Evolutionary conservation across 768 basidiomycete genomes (phyloP).

Genomic region (Rhodosporidiobolus sp.): DNA sequence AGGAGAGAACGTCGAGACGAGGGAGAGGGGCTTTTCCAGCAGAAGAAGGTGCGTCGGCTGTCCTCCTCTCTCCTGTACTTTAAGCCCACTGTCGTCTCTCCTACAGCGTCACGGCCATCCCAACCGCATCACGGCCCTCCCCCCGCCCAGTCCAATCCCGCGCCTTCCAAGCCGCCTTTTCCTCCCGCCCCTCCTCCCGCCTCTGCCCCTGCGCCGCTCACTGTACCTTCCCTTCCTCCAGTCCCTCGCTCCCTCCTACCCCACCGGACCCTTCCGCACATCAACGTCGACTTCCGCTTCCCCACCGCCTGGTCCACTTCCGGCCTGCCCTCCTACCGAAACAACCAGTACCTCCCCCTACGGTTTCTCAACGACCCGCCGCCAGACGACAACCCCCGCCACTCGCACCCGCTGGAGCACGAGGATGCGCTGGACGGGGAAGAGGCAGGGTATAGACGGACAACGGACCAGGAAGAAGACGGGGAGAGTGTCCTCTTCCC

Average conservation of each 20-base stretch:
- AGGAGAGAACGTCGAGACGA: too few relatives aligned
- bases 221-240: background rate
- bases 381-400: background rate
- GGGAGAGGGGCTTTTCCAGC: too few relatives aligned
- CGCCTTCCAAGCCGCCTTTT: too few relatives aligned
- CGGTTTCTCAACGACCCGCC: background rate
- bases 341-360: slow-evolving; percentile 17
- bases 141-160: too few relatives aligned
- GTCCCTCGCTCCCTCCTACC: background rate
- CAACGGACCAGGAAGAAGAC: background rate
- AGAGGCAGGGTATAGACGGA: background rate
- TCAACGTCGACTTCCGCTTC: slow-evolving; percentile 25
- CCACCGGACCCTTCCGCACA: background rate
- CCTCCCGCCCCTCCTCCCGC: too few relatives aligned
- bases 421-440: background rate
- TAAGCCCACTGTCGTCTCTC: too few relatives aligned
- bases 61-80: too few relatives aligned
- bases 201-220: too few relatives aligned
- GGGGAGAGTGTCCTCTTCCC: slow-evolving; percentile 7
- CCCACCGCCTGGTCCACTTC: background rate
- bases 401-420: background rate
- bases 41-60: too few relatives aligned
- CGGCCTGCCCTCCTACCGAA: background rate
- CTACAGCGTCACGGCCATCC: too few relatives aligned
- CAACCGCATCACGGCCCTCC: too few relatives aligned